These are phyloP conservation scores for Fusarium albidum DNA, from an alignment of 2,329 filamentous ascomycete genomes.

Conservation along the genomic window DNA sequence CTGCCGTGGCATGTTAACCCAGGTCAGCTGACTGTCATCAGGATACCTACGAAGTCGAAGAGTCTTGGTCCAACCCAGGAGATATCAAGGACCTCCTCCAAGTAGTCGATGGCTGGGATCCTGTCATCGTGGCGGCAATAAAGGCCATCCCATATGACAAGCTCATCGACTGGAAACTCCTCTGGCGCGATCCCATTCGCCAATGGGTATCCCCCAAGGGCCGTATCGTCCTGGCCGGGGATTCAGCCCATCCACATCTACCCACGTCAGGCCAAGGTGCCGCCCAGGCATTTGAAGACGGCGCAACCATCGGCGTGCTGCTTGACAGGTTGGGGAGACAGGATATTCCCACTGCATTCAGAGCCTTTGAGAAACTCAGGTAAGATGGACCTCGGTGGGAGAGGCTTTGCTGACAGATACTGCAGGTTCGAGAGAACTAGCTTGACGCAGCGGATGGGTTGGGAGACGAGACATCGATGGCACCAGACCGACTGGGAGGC, in stretches of 20 bases:
- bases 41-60: slow-evolving; percentile 29
- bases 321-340: slow-evolving; percentile 13
- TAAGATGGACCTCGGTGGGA: not conserved
- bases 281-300: slow-evolving; percentile 33
- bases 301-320: slow-evolving; percentile 20
- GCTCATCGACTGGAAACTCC: slow-evolving; percentile 28
- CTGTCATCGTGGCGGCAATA: slow-evolving; percentile 27
- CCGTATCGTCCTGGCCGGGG: slow-evolving; percentile 19
- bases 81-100: slow-evolving; percentile 28
- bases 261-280: slow-evolving; percentile 32
- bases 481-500: slow-evolving; percentile 34
- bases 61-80: slow-evolving; percentile 32
- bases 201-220: slow-evolving; percentile 26
- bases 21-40: slow-evolving; percentile 41
- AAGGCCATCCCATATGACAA: slow-evolving; percentile 20
- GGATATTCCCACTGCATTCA: slow-evolving; percentile 19
- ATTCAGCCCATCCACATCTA: slow-evolving; percentile 31
- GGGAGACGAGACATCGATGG: slow-evolving; percentile 33
- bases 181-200: slow-evolving; percentile 26
- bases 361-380: slow-evolving; percentile 28
- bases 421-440: accelerated
- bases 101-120: slow-evolving; percentile 22
- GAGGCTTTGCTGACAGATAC: accelerated
- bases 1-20: too few species aligned
- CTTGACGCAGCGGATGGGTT: slow-evolving; percentile 29